Percentiles rank a stretch among this genome's conserved stretches.
Evolutionary conservation across 495 filamentous ascomycete species (phyloP).

Genomic region (Podospora bellae-mahoneyi): DNA sequence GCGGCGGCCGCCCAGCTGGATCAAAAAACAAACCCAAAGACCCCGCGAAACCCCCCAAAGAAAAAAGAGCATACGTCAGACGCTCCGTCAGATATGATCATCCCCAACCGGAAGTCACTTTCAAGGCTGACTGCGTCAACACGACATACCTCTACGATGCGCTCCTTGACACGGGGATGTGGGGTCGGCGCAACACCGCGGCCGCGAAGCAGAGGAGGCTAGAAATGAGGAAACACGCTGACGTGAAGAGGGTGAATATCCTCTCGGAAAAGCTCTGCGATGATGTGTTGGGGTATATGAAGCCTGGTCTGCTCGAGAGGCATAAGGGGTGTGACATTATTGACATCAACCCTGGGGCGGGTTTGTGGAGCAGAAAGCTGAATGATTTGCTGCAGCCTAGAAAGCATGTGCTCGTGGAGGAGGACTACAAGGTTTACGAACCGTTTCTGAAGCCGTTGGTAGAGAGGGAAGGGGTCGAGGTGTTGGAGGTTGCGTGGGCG

Average conservation of each 20-base stretch:
- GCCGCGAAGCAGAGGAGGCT: too few species aligned
- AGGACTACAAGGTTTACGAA: conserved; percentile 49
- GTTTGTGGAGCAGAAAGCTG: conserved; percentile 70
- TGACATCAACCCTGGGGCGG: conserved; percentile 76
- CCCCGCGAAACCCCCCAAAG: not conserved
- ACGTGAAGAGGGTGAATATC: conserved; percentile 45
- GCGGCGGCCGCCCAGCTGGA: not conserved
- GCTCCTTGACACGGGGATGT: not conserved
- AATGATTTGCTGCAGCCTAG: conserved; percentile 71
- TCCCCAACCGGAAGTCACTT: not conserved
- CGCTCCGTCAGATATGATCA: too few species aligned
- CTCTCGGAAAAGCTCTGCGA: conserved; percentile 58
- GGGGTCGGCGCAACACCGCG: too few species aligned
- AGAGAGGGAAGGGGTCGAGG: conserved; percentile 50
- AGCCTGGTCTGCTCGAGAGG: conserved; percentile 48
- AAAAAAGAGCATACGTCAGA: not conserved
- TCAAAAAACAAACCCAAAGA: not conserved
- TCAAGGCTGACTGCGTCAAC: not conserved
- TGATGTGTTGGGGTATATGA: conserved; percentile 40
- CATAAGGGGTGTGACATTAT: conserved; percentile 73
- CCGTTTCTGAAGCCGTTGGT: conserved; percentile 61
- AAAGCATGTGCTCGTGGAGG: conserved; percentile 76
- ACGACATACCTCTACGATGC: not conserved
- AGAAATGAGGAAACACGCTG: not conserved
- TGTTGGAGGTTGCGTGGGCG: conserved; percentile 49